phyloP scores from a whole-genome alignment of 2,329 filamentous ascomycete genomes.

The Neopestalotiopsis clavispora region DNA sequence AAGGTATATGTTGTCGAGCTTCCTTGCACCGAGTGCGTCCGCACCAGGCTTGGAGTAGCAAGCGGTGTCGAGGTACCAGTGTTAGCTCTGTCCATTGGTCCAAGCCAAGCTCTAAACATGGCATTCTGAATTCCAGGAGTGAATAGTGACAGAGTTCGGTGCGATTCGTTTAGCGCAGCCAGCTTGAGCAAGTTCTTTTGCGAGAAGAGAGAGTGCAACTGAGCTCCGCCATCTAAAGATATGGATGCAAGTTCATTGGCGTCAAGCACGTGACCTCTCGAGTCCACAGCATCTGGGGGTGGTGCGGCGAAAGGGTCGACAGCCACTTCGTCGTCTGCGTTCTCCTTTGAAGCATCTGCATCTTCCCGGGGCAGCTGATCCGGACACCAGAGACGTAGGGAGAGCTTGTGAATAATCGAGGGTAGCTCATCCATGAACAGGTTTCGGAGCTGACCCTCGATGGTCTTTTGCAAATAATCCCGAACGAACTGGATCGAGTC shows the following conservation, averaged over 20 bases:
- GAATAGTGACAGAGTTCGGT: slow-evolving; percentile 88
- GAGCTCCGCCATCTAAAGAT: slow-evolving; percentile 77
- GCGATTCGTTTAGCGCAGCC: slow-evolving; percentile 82
- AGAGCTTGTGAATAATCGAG: slow-evolving; percentile 93
- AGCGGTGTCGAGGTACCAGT: slow-evolving; percentile 51
- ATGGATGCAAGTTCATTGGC: slow-evolving; percentile 76
- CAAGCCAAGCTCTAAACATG: slow-evolving; percentile 91
- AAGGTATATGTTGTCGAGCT: slow-evolving; percentile 72
- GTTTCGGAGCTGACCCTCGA: slow-evolving; percentile 89
- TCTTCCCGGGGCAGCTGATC: slow-evolving; percentile 77
- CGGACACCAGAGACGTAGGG: slow-evolving; percentile 85
- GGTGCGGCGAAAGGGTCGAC: slow-evolving; percentile 83
- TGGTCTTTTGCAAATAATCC: slow-evolving; percentile 94
- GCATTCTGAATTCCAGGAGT: slow-evolving; percentile 90
- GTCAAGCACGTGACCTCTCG: slow-evolving; percentile 77
- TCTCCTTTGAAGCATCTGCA: slow-evolving; percentile 56
- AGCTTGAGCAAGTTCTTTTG: slow-evolving; percentile 90
- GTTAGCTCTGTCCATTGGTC: slow-evolving; percentile 73
- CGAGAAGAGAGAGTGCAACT: slow-evolving; percentile 89
- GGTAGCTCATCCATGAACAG: slow-evolving; percentile 98
- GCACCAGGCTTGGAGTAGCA: slow-evolving; percentile 59
- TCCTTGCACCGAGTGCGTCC: slow-evolving; percentile 67
- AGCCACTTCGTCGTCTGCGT: slow-evolving; percentile 59
- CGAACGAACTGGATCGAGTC: slow-evolving; percentile 98
- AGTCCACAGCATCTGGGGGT: slow-evolving; percentile 81